Base-by-base conservation (phyloP, 495 filamentous ascomycete genomes). In the Cercophora newfieldiana region DNA sequence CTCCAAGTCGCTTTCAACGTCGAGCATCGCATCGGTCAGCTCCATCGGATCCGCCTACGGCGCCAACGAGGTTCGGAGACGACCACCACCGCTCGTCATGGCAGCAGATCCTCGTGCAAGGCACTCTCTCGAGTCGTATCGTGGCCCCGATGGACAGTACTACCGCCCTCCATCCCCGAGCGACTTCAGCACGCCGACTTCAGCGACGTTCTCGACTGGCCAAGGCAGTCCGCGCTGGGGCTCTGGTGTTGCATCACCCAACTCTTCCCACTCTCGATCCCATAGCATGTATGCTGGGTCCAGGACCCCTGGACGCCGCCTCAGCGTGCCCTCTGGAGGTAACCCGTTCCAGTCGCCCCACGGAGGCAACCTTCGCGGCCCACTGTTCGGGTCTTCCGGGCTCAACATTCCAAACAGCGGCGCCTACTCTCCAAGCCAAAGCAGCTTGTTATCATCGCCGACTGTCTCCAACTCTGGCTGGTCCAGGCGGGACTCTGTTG, bases 31-130 rank as follows among this genome's bases (percentile, higher is more conserved):
- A 4, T 76, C 72, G 64, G 89, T 96, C 64, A 81, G 89, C 25
- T 93, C 92, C 1, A 89, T 91, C 2, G 78, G 85, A 21, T 94
- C 93, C 7, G 89, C 82, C 59, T 90, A 89, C 63, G 89, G 87
- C 68, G 77, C 77, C 50, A 72, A 75, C 55, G 89, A 93, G 68
- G 75, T 83, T 64, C 85, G 90, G 33, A 87, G 89, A 64, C 86
- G 91, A 50, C 93, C 92, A 29, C 88, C 91, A 33, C 91, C 93
- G 1, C 78, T 97, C 24, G 90, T 94, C 47, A 96, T 96, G 90
- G 89, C 93, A 2, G 37, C 37, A 53, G 90, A 94, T 64, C 82
- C 86, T 51, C 81, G 88, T 49, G 80, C 85, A 21, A 79, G 87
- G 16, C 74, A 89, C 25, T 83, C 88, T 16, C 73, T 93, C 29